Evolutionary conservation across 768 basidiomycete genomes (phyloP), one percentile per base, ranked within the genome.

Genomic region (Aureoboletus auriporus): DNA sequence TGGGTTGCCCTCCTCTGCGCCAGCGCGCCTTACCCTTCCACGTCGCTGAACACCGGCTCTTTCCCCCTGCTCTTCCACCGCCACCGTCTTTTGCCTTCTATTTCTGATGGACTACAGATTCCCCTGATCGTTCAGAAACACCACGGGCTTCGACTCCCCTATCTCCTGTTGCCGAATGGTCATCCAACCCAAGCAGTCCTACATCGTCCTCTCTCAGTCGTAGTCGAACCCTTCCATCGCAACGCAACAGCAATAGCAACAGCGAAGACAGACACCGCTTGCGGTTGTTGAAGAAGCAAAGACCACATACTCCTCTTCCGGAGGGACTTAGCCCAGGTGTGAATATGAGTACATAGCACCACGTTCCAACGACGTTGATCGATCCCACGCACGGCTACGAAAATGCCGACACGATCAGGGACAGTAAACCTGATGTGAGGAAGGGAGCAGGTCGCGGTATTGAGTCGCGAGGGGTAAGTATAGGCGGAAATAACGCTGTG

Each of bases 221-320:
- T 23, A 86, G 86, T 59, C 75, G 80, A 47, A 89, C 86, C 33
- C 47, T 89, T 39, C 86, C 86, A 55, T 64, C 47, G 11, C 59
- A 59, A 17, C 53, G 58, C 33, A 33, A 47, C 28, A 35, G 46
- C 27, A 17, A 47, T 28, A 35, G 46, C 27, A 17, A 56, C 49
- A 66, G 70, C 44, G 71, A 77, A 14, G 72, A 69, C 42, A 68
- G 59, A 55, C 71, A 54, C 48, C 68, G 65, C 28, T 55, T 67
- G 31, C 66, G 73, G 49, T 63, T 80, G 20, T 63, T 80, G 42
- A 72, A 71, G 58, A 83, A 81, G 57, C 77, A 79, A 58, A 78
- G 74, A 57, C 73, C 68, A 39, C 76, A 74, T 33, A 58, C 70
- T 8, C 65, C 51, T 37, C 58, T 55, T 44, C 63, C 63, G 1